Conservation (phyloP, 2,329 filamentous ascomycete species). For the Colletotrichum spaethianum region DNA sequence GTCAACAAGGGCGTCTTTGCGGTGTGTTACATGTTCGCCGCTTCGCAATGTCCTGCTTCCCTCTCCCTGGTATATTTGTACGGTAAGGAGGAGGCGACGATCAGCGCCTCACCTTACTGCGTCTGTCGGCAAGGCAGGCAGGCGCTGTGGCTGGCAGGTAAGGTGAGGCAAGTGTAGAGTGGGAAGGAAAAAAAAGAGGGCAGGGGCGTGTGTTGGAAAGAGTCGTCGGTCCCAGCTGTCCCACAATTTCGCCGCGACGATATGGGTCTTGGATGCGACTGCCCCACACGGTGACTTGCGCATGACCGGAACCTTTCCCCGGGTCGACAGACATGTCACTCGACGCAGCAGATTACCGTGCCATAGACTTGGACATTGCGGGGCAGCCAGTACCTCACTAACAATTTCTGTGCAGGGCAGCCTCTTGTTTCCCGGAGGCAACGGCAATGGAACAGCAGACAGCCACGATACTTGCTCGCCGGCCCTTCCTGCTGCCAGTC, state of each 20-base stretch:
- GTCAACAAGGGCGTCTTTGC: constrained; percentile 1
- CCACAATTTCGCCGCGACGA: constrained; percentile 24
- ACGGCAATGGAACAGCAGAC: constrained; percentile 4
- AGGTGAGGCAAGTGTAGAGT: constrained; percentile 4
- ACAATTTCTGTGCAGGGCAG: constrained; percentile 20
- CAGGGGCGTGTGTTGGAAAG: constrained; percentile 10
- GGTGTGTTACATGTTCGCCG: constrained; percentile 1
- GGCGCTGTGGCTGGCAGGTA: neutral
- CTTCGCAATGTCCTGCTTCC: neutral
- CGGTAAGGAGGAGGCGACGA: neutral
- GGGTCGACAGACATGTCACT: constrained; percentile 25
- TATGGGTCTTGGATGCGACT: constrained; percentile 6
- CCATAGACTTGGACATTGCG: constrained; percentile 37
- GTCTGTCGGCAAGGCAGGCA: neutral
- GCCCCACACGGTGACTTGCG: neutral
- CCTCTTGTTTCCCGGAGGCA: neutral
- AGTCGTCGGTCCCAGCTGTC: neutral
- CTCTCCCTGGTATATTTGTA: neutral
- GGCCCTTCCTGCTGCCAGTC: neutral
- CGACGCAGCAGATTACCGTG: constrained; percentile 23
- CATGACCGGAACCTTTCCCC: constrained; percentile 41
- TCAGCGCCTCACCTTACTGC: neutral
- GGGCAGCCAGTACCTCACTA: constrained; percentile 31
- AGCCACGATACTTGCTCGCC: neutral
- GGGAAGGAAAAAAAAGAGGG: no score